These are phyloP conservation scores for Linum lewisii DNA, from an alignment of 345 rosid genomes.

Conservation along the genomic window DNA sequence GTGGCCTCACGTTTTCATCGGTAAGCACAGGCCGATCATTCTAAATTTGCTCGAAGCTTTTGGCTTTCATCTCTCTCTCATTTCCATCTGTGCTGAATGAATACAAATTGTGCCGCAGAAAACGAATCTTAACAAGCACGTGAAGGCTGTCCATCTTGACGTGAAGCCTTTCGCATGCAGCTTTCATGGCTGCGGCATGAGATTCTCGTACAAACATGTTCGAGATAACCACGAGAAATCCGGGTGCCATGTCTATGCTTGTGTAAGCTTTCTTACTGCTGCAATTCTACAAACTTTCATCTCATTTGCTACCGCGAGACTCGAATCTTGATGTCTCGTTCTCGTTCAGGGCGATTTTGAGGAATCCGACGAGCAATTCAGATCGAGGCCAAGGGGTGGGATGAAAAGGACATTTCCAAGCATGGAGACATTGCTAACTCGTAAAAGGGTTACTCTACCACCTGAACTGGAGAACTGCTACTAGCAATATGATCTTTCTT, in stretches of 20 bases:
- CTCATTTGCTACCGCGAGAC: background rate
- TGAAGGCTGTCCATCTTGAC: slow-evolving; percentile 64
- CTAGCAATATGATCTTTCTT: background rate
- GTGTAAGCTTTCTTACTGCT: slow-evolving; percentile 34
- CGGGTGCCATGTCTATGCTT: slow-evolving; percentile 37
- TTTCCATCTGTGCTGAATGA: background rate
- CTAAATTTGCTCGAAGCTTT: background rate
- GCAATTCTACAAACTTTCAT: background rate
- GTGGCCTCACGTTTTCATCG: slow-evolving; percentile 49
- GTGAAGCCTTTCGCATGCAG: slow-evolving; percentile 45
- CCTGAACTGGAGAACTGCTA: slow-evolving; percentile 3
- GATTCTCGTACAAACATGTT: slow-evolving; percentile 71
- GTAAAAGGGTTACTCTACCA: slow-evolving; percentile 54
- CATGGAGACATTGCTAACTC: slow-evolving; percentile 41
- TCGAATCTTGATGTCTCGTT: background rate
- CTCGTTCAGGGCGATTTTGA: slow-evolving; percentile 60
- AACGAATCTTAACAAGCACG: slow-evolving; percentile 56
- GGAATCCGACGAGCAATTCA: slow-evolving; percentile 54
- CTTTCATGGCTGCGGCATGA: slow-evolving; percentile 51
- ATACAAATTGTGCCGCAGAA: slow-evolving; percentile 27
- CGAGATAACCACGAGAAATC: slow-evolving; percentile 68
- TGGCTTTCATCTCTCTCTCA: background rate
- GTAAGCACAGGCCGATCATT: slow-evolving; percentile 25
- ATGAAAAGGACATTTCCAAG: slow-evolving; percentile 49
- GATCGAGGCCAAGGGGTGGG: slow-evolving; percentile 74